phyloP scores from a whole-genome alignment of 2,329 filamentous ascomycete genomes.

The Lecanicillium sp. region DNA sequence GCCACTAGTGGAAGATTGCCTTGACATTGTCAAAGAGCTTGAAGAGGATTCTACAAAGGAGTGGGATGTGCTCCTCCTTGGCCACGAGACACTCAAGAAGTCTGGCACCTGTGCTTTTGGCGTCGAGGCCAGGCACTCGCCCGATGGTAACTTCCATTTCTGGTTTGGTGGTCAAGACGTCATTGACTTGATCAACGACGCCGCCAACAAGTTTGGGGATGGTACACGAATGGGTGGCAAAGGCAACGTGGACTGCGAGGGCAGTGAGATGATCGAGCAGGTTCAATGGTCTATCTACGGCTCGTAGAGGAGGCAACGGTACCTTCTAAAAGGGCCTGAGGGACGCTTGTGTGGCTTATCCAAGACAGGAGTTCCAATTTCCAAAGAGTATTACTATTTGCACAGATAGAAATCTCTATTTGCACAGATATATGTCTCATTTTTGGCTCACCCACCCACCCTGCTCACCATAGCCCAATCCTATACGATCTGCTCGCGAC shows the following conservation, averaged over 20 bases:
- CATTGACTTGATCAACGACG: constrained; percentile 22
- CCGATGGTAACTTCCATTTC: constrained; percentile 17
- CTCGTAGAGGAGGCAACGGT: too few relatives aligned
- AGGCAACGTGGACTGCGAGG: constrained; percentile 19
- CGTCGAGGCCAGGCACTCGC: constrained; percentile 14
- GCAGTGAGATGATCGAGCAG: constrained; percentile 7
- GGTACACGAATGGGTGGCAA: constrained; percentile 20
- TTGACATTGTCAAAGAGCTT: constrained; percentile 22
- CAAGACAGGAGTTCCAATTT: too few relatives aligned
- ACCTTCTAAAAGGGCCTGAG: too few relatives aligned
- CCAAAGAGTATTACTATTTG: too few relatives aligned
- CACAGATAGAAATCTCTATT: too few relatives aligned
- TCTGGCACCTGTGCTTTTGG: constrained; percentile 22
- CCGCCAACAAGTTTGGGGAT: constrained; percentile 17
- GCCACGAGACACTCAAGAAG: constrained; percentile 17
- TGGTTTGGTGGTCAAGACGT: constrained; percentile 23
- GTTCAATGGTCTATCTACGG: constrained; percentile 18
- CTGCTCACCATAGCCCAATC: too few relatives aligned
- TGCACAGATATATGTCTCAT: too few relatives aligned
- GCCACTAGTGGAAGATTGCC: constrained; percentile 22
- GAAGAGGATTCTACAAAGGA: constrained; percentile 11
- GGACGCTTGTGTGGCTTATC: too few relatives aligned
- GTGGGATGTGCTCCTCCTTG: neutral
- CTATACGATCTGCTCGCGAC: too few relatives aligned
- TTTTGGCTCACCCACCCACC: too few relatives aligned